Evolutionary conservation across 441 rosid genomes (phyloP), one percentile per base, ranked within the genome.

Genomic region (Populus hybrid): DNA sequence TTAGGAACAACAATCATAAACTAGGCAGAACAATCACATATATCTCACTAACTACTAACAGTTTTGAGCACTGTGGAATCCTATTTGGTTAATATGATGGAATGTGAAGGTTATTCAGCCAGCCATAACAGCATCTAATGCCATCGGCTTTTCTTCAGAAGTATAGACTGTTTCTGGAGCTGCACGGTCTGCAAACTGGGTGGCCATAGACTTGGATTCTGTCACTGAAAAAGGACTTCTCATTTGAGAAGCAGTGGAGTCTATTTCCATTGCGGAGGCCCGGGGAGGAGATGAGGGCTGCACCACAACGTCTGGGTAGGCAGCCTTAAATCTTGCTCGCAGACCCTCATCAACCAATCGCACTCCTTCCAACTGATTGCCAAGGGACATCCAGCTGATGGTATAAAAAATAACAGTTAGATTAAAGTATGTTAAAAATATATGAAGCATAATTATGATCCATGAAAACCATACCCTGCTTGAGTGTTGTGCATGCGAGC

Each of bases 401-500:
- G 35, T 42, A 61, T 70, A 67, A 7, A 14, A 75, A 67, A 18
- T 23, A 53, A 30, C 21, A 12, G 50, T 38, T 63, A 68, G 42
- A 36, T 8, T 12, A 9, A 46, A 50, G 69, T 8, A 12, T 53
- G 30, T 5, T 35, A 28, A 50, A 28, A 46, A 65, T 50, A 65
- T 21, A 46, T 42, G 21, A 77, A 30, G 67, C 53, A 26, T 5
- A 10, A 53, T 23, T 59, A 75, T 46, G 35, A 63, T 69, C 70
- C 21, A 36, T 34, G 73, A 71, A 76, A 63, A 23, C 7, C 65
- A 63, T 79, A 95, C 99, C 99, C 99, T 11, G 99, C 91, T 64
- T 94, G 99, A 85, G 99, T 94, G 82, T 96, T 94, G 86, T 96
- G 98, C 99, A 94, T 96, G 70, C 99, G 98, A 76, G 98, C 99